A percentile compares a stretch with the other conserved stretches of the same genome.
These are phyloP conservation scores for Asterochloris erici DNA, from an alignment of 139 green algal species.

Conservation along the genomic window DNA sequence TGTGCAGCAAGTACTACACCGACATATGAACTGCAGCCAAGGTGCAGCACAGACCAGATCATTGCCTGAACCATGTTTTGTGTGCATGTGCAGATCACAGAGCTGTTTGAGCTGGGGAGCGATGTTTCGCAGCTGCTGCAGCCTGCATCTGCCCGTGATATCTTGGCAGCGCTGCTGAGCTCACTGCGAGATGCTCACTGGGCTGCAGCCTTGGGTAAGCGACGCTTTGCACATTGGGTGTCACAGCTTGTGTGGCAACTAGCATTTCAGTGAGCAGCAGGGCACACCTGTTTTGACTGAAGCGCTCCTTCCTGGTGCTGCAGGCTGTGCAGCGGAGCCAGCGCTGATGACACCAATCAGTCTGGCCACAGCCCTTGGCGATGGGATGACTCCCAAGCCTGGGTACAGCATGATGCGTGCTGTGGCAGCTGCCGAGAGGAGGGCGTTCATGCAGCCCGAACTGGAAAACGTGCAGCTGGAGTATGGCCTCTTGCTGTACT, in stretches of 20 bases:
- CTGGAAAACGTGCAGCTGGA: slow-evolving; percentile 45
- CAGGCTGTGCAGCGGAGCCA: slow-evolving; percentile 37
- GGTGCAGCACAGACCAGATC: background rate
- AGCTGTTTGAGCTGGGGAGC: slow-evolving; percentile 53
- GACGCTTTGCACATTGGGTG: slow-evolving; percentile 3
- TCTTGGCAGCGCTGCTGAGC: slow-evolving; percentile 52
- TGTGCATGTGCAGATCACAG: slow-evolving; percentile 38
- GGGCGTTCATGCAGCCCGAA: slow-evolving; percentile 39
- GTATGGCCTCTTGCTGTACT: slow-evolving; percentile 55
- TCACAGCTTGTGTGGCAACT: too few relatives aligned
- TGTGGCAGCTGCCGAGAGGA: slow-evolving; percentile 43
- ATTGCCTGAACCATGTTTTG: background rate
- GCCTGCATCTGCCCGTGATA: slow-evolving; percentile 31
- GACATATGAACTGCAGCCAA: too few relatives aligned
- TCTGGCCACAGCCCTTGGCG: slow-evolving; percentile 31
- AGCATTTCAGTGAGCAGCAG: too few relatives aligned
- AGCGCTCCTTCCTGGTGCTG: slow-evolving; percentile 38
- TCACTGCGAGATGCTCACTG: slow-evolving; percentile 9
- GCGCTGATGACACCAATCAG: slow-evolving; percentile 39
- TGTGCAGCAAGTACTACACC: too few relatives aligned
- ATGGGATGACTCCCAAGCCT: slow-evolving; percentile 16
- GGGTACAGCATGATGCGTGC: slow-evolving; percentile 31
- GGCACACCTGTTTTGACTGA: too few relatives aligned
- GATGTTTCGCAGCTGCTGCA: slow-evolving; percentile 4
- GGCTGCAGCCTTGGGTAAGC: background rate